Conservation (phyloP, 176 grass and related monocot species). For the Poa pratensis region DNA sequence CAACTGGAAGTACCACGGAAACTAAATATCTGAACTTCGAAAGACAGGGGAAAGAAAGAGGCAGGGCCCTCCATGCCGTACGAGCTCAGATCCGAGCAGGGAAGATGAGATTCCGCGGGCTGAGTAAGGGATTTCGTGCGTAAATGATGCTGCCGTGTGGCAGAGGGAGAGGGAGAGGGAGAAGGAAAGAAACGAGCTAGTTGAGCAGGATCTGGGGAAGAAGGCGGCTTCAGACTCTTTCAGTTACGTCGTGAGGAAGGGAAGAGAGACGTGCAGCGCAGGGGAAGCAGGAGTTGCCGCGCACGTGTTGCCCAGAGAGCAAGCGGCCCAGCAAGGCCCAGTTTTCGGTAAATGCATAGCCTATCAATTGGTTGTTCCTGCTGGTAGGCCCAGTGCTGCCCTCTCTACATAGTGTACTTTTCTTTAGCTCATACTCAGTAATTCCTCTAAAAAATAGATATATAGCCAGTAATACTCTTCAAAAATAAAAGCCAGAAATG, state of each 20-base stretch:
- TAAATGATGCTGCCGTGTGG: not conserved
- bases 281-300: not conserved
- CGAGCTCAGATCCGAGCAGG: conserved; percentile 1
- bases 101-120: not conserved
- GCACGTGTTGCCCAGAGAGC: not conserved
- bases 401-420: no score
- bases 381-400: no score
- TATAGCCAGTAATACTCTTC: no score
- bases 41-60: not conserved
- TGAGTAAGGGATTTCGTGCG: not conserved
- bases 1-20: not conserved
- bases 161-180: not conserved
- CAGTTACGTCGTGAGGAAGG: conserved; percentile 19
- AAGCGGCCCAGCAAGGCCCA: not conserved
- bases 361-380: no score
- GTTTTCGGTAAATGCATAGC: no score
- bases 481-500: no score
- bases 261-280: conserved; percentile 20
- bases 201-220: not conserved
- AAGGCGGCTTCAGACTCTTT: not conserved
- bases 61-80: not conserved
- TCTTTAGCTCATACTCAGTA: no score
- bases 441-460: no score
- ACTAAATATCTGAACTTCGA: conserved; percentile 13
- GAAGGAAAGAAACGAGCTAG: not conserved